Evolutionary conservation across 495 filamentous ascomycete genomes (phyloP).

Genomic region (Apodospora peruviana): DNA sequence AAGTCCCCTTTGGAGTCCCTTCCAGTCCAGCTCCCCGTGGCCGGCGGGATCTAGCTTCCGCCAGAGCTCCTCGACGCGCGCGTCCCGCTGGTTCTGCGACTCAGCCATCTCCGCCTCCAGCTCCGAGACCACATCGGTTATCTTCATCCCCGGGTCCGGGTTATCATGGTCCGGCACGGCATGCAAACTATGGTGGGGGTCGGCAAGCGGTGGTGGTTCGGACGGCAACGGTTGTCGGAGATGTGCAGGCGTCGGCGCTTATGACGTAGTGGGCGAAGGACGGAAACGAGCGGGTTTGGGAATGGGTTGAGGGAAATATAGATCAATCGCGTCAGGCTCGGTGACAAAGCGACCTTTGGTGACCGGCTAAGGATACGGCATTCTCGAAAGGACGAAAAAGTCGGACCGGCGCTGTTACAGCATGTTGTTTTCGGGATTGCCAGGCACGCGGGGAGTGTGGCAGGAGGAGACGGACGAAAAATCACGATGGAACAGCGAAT

Average conservation of each 20-base stretch:
- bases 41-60: slow-evolving; percentile 66
- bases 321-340: not conserved
- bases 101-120: slow-evolving; percentile 47
- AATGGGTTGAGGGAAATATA: slow-evolving; percentile 22
- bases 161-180: slow-evolving; percentile 27
- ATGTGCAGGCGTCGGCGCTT: not conserved
- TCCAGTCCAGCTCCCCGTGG: slow-evolving; percentile 74
- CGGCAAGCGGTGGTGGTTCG: not conserved
- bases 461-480: not conserved
- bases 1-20: slow-evolving; percentile 76
- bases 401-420: not conserved
- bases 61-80: slow-evolving; percentile 77
- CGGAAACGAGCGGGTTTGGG: not conserved
- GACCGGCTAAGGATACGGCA: slow-evolving; percentile 28
- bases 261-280: slow-evolving; percentile 11
- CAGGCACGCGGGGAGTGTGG: too few species aligned
- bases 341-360: not conserved
- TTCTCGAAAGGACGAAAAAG: slow-evolving; percentile 6
- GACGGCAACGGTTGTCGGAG: not conserved
- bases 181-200: not conserved
- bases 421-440: not conserved
- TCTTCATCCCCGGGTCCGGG: slow-evolving; percentile 30
- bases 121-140: slow-evolving; percentile 37
- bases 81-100: slow-evolving; percentile 66
- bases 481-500: not conserved